These are phyloP conservation scores for Periconia sp. DNA, from an alignment of 2,329 filamentous ascomycete genomes.

Conservation along the genomic window DNA sequence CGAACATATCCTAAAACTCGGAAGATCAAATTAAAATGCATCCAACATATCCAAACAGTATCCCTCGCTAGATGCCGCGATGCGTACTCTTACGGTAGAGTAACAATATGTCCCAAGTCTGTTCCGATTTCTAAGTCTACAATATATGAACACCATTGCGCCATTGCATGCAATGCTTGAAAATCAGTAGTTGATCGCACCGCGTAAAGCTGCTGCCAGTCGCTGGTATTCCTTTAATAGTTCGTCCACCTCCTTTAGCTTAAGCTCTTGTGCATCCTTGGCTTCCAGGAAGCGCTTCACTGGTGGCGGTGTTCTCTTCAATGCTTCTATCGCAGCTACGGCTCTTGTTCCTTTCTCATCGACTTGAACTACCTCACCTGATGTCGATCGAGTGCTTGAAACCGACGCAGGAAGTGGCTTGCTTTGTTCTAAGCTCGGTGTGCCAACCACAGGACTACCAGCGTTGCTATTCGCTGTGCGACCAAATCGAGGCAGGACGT, in stretches of 20 bases:
- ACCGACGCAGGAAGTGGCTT: constrained; percentile 35
- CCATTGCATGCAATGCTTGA: not conserved
- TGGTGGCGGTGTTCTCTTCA: constrained; percentile 55
- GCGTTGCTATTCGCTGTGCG: constrained; percentile 54
- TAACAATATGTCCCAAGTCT: too few species aligned
- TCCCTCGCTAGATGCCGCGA: too few species aligned
- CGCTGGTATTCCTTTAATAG: constrained; percentile 51
- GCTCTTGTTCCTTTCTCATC: constrained; percentile 48
- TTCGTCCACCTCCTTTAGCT: constrained; percentile 56
- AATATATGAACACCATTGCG: too few species aligned
- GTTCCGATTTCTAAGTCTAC: too few species aligned
- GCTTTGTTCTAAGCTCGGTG: constrained; percentile 43
- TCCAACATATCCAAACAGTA: too few species aligned
- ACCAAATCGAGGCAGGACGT: constrained; percentile 77
- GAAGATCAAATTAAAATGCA: too few species aligned
- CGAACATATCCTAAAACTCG: too few species aligned
- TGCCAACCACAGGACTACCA: constrained; percentile 49
- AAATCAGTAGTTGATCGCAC: constrained; percentile 46
- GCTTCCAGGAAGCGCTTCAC: constrained; percentile 55
- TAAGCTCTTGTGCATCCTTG: constrained; percentile 53
- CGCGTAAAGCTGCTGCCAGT: constrained; percentile 51
- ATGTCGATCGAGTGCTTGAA: constrained; percentile 20
- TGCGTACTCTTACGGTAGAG: too few species aligned
- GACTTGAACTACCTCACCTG: constrained; percentile 24
- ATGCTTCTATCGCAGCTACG: constrained; percentile 50